Percentiles rank a stretch among this genome's conserved stretches.
These are phyloP conservation scores for Conoideocrella luteorostrata DNA, from an alignment of 2,329 filamentous ascomycete species.

Conservation along the genomic window DNA sequence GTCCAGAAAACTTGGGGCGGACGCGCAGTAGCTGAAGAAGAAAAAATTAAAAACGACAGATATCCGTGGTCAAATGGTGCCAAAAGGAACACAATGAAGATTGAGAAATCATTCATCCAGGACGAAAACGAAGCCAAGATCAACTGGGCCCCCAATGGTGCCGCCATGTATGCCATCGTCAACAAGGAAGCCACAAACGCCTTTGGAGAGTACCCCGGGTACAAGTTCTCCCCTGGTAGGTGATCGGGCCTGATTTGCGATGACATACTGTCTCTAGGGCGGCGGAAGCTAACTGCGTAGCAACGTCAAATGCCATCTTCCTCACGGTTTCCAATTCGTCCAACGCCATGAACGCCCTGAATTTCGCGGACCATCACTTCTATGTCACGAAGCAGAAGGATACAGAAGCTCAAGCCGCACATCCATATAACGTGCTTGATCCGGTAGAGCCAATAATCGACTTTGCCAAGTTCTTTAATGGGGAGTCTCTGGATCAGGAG, in stretches of 20 bases:
- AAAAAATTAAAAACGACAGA: not conserved
- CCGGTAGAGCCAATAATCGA: conserved; percentile 40
- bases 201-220: conserved; percentile 47
- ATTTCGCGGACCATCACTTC: conserved; percentile 45
- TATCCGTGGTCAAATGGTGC: conserved; percentile 37
- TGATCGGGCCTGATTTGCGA: not conserved
- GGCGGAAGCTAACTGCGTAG: not conserved
- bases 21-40: too few species aligned
- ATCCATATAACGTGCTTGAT: conserved; percentile 39
- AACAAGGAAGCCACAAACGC: conserved; percentile 42
- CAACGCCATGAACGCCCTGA: conserved; percentile 36
- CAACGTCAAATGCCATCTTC: not conserved
- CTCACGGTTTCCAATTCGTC: conserved; percentile 43
- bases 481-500: conserved; percentile 29
- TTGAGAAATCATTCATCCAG: conserved; percentile 34
- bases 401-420: conserved; percentile 39
- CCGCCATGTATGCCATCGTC: conserved; percentile 41
- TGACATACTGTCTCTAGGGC: not conserved
- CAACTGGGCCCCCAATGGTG: conserved; percentile 42
- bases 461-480: conserved; percentile 41
- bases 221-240: conserved; percentile 18
- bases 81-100: conserved; percentile 44
- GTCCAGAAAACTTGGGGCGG: too few species aligned
- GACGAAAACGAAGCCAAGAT: conserved; percentile 37
- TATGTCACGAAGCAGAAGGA: conserved; percentile 46